Evolutionary conservation across 331 rosid species (phyloP).

Genomic region (Acacia concinna): DNA sequence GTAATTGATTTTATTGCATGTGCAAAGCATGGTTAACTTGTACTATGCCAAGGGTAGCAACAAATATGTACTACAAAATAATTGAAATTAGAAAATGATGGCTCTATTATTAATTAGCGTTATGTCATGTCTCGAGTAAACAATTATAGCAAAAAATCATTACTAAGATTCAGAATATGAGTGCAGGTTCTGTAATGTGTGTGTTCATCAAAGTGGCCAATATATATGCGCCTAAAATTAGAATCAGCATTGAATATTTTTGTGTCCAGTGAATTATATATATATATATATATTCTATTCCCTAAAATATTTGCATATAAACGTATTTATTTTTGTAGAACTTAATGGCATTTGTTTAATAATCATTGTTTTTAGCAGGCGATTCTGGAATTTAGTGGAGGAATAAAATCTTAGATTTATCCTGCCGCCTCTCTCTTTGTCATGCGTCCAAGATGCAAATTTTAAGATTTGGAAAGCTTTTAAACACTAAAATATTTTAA

Average conservation of each 20-base stretch:
- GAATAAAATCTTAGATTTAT: background rate
- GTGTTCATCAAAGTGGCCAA: background rate
- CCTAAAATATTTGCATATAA: background rate
- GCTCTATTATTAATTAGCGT: background rate
- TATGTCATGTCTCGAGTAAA: background rate
- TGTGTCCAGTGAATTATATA: background rate
- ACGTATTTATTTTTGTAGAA: background rate
- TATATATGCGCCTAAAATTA: background rate
- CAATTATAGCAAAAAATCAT: background rate
- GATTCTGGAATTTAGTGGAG: background rate
- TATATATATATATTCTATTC: background rate
- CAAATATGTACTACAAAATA: background rate
- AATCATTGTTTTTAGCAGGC: background rate
- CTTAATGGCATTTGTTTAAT: background rate
- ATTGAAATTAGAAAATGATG: background rate
- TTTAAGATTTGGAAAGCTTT: background rate
- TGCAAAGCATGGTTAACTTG: background rate
- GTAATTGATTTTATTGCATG: background rate
- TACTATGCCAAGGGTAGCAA: background rate
- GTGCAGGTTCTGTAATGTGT: background rate
- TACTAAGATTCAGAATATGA: background rate
- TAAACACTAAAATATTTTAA: background rate
- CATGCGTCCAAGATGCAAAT: background rate
- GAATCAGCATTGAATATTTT: background rate
- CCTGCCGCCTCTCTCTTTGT: background rate